These are phyloP conservation scores for Flagelloscypha sp. DNA, from an alignment of 768 basidiomycete genomes.

Conservation along the genomic window DNA sequence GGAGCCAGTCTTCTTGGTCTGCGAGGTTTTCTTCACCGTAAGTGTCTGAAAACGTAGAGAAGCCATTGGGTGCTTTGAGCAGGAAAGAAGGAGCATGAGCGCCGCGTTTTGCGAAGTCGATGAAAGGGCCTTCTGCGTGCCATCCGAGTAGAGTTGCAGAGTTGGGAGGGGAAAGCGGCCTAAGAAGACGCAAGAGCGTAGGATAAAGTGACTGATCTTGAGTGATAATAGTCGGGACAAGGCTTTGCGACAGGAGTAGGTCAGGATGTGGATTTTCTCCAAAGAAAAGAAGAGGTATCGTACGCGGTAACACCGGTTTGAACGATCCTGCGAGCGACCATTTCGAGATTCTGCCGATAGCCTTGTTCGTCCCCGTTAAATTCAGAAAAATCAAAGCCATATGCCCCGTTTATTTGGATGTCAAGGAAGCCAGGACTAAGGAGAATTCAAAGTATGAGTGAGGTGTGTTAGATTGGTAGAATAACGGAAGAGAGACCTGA, in stretches of 20 bases:
- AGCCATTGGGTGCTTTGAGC: slow-evolving; percentile 51
- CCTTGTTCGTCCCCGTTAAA: slow-evolving; percentile 62
- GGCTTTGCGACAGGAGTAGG: slow-evolving; percentile 20
- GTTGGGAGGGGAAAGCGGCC: slow-evolving; percentile 51
- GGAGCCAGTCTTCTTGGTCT: slow-evolving; percentile 61
- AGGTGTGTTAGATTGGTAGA: slow-evolving; percentile 1
- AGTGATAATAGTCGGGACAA: slow-evolving; percentile 68
- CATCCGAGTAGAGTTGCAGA: slow-evolving; percentile 79
- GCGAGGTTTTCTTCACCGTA: slow-evolving; percentile 63
- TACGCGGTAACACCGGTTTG: slow-evolving; percentile 88
- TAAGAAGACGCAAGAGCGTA: slow-evolving; percentile 57
- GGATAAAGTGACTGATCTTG: slow-evolving; percentile 72
- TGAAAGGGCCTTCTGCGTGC: slow-evolving; percentile 89
- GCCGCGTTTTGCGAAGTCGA: slow-evolving; percentile 74
- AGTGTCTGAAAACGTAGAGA: slow-evolving; percentile 60
- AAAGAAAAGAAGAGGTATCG: slow-evolving; percentile 21
- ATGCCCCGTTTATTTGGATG: slow-evolving; percentile 86
- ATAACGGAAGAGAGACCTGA: slow-evolving; percentile 38
- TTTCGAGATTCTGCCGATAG: slow-evolving; percentile 61
- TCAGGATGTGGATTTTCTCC: neutral
- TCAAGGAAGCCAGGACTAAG: slow-evolving; percentile 78
- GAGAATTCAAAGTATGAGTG: slow-evolving; percentile 4
- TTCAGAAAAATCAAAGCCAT: slow-evolving; percentile 81
- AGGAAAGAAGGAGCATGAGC: slow-evolving; percentile 70
- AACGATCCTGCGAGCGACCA: slow-evolving; percentile 66